These are phyloP conservation scores for Nigrograna mackinnonii DNA, from an alignment of 2,329 filamentous ascomycete genomes.

Conservation along the genomic window DNA sequence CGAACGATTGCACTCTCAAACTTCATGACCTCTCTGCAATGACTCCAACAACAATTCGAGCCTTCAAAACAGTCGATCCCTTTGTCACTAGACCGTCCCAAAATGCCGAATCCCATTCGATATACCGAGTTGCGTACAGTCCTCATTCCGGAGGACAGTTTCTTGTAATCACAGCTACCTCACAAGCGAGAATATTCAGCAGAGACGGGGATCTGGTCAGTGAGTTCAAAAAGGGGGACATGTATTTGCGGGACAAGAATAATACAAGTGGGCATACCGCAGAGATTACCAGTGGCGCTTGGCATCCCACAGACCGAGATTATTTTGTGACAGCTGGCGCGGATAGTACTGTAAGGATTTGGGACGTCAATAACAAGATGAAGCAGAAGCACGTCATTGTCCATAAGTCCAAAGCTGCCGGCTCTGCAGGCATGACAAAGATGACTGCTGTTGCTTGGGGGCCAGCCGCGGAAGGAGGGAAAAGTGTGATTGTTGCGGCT, in stretches of 20 bases:
- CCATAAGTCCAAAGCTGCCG: slow-evolving; percentile 89
- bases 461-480: slow-evolving; percentile 72
- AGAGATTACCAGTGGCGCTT: slow-evolving; percentile 85
- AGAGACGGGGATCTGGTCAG: slow-evolving; percentile 84
- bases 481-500: slow-evolving; percentile 77
- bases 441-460: slow-evolving; percentile 95
- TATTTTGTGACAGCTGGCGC: slow-evolving; percentile 88
- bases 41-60: slow-evolving; percentile 90
- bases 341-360: slow-evolving; percentile 93
- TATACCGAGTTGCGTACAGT: slow-evolving; percentile 87
- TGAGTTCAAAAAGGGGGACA: slow-evolving; percentile 96
- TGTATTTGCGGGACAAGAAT: slow-evolving; percentile 97
- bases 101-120: slow-evolving; percentile 79
- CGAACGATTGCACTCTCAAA: slow-evolving; percentile 87
- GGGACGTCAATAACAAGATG: slow-evolving; percentile 91
- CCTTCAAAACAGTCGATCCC: slow-evolving; percentile 91
- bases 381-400: slow-evolving; percentile 93
- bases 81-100: slow-evolving; percentile 73
- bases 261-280: slow-evolving; percentile 97
- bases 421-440: slow-evolving; percentile 84
- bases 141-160: slow-evolving; percentile 78
- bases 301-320: slow-evolving; percentile 87
- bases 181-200: slow-evolving; percentile 86
- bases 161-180: slow-evolving; percentile 84
- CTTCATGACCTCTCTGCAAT: slow-evolving; percentile 95